Evolutionary conservation across 1,284 basidiomycete genomes (phyloP), one percentile per base, ranked within the genome.

Genomic region (Mycosarcoma maydis): DNA sequence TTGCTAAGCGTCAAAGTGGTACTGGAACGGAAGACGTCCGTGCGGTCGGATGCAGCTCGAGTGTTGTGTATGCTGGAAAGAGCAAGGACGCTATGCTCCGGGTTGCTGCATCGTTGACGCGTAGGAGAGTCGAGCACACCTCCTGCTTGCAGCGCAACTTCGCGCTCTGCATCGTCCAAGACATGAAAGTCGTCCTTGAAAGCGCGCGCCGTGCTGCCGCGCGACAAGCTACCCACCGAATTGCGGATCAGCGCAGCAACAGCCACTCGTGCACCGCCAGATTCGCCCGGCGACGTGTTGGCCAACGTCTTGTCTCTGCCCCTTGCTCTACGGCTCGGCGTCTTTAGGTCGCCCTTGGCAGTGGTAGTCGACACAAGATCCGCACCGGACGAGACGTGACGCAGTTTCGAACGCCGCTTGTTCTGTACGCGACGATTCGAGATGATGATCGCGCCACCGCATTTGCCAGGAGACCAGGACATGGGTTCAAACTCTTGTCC

Each of bases 401-500:
- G 23, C 36, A 59, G 41, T 23, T 55, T 60, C 14, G 68, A 57
- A 2, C 50, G 41, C 11, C 53, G 46, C 44, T 66, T 69, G 32
- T 52, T 57, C 19, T 33, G 43, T 23, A 71, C 53, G 4, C 41
- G 30, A 0, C 68, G 52, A 36, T 58, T 64, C 14, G 68, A 61
- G 24, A 65, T 52, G 32, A 70, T 37, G n/a, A 49, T 29, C 14
- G 16, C 37, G 13, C 49, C 54, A 14, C n/a, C 14, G 36, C 34
- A 33, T 29, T 61, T 52, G 36, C 47, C 29, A 1, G 65, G 66
- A 7, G 67, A 60, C 58, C 58, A 70, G 4, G 59, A 64, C 6
- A 39, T 46, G 9, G 71, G 71, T 26, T 73, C 58, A 27, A 70
- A 71, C n/a, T 73, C 71, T 9, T 42, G 26, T 2, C 61, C 61